phyloP scores from a whole-genome alignment of 1,284 basidiomycete species.

The Pseudozyma thailandica region DNA sequence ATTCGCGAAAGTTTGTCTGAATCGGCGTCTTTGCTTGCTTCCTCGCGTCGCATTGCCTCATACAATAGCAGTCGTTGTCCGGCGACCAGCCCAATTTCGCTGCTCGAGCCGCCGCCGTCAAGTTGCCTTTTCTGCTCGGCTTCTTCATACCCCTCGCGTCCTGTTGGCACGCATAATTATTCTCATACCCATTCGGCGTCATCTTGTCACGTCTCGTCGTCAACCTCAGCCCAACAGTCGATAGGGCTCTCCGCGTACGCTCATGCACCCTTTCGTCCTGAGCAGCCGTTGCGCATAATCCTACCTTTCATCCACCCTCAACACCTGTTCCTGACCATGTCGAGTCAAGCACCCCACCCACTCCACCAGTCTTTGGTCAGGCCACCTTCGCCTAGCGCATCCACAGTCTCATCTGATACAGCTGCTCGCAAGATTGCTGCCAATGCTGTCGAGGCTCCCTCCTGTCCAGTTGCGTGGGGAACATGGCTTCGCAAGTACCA shows the following conservation, averaged over 20 bases:
- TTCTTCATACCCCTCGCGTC: not conserved
- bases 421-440: constrained; percentile 32
- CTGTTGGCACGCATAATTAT: not conserved
- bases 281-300: not conserved
- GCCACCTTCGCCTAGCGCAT: constrained; percentile 20
- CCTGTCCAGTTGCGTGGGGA: constrained; percentile 33
- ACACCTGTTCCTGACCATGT: constrained; percentile 10
- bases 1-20: no score
- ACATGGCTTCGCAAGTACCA: constrained; percentile 43
- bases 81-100: no score
- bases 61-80: no score
- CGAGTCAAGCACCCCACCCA: constrained; percentile 11
- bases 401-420: constrained; percentile 26
- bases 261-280: not conserved
- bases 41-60: no score
- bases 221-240: no score
- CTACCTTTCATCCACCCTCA: not conserved
- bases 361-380: constrained; percentile 24
- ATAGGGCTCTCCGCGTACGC: not conserved
- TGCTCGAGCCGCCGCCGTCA: no score
- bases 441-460: constrained; percentile 26
- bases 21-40: no score
- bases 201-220: not conserved
- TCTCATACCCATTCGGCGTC: not conserved
- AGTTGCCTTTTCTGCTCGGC: not conserved